Evolutionary conservation across 495 filamentous ascomycete species (phyloP).

Genomic region (Niebla homalea): DNA sequence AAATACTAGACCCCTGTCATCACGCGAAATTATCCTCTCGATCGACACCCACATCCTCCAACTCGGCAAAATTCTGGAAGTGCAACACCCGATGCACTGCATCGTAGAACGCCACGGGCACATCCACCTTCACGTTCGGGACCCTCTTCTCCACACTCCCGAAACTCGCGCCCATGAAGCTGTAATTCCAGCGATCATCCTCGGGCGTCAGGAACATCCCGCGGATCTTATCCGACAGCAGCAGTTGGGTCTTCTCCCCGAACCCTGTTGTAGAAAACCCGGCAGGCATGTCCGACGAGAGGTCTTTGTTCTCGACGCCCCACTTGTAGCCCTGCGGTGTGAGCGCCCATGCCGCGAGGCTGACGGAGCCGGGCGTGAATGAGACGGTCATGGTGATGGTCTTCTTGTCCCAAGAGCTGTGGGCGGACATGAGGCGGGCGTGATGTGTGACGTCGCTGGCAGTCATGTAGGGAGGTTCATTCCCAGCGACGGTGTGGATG

Average conservation of each 20-base stretch:
- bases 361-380: slow-evolving; percentile 97
- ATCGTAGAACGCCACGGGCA: slow-evolving; percentile 77
- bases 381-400: slow-evolving; percentile 92
- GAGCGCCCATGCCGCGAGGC: slow-evolving; percentile 80
- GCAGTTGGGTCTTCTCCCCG: slow-evolving; percentile 89
- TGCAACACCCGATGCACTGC: slow-evolving; percentile 86
- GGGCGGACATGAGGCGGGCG: slow-evolving; percentile 70
- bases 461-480: slow-evolving; percentile 92
- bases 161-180: slow-evolving; percentile 89
- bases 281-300: slow-evolving; percentile 76
- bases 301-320: slow-evolving; percentile 93
- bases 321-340: slow-evolving; percentile 91
- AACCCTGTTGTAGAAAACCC: slow-evolving; percentile 76
- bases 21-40: slow-evolving; percentile 77
- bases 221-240: slow-evolving; percentile 81
- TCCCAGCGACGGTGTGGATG: slow-evolving; percentile 90
- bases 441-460: slow-evolving; percentile 90
- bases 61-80: slow-evolving; percentile 84
- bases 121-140: slow-evolving; percentile 85
- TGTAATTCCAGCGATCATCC: slow-evolving; percentile 87
- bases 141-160: slow-evolving; percentile 77
- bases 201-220: slow-evolving; percentile 96
- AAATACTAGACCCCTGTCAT: no score
- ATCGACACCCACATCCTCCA: slow-evolving; percentile 86
- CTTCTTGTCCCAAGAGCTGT: slow-evolving; percentile 83